These are phyloP conservation scores for Phytophthora hibernalis DNA, from an alignment of 352 stramenopile species.

Conservation along the genomic window DNA sequence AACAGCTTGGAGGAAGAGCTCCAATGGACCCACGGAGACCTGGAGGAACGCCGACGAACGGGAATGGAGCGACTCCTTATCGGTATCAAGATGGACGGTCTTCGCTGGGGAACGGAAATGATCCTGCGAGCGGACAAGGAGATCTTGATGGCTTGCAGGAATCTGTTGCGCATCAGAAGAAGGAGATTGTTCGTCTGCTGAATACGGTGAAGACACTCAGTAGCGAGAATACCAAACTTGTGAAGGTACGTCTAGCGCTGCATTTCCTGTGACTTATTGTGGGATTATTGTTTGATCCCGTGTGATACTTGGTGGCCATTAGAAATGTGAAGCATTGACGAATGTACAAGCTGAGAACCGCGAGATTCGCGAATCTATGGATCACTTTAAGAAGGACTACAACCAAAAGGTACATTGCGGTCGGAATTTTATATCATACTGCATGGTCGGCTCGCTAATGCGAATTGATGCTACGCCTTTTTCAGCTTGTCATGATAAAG, in stretches of 20 bases:
- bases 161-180: slow-evolving; percentile 74
- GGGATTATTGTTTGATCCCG: slow-evolving; percentile 1
- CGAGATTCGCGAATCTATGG: slow-evolving; percentile 83
- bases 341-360: slow-evolving; percentile 81
- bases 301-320: neutral
- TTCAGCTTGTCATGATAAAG: slow-evolving; percentile 89
- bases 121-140: slow-evolving; percentile 6
- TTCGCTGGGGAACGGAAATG: slow-evolving; percentile 3
- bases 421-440: neutral
- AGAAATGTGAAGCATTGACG: slow-evolving; percentile 83
- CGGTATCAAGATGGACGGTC: slow-evolving; percentile 21
- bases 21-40: slow-evolving; percentile 41
- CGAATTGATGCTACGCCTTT: neutral
- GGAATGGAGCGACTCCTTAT: slow-evolving; percentile 20
- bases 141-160: slow-evolving; percentile 63
- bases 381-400: slow-evolving; percentile 88
- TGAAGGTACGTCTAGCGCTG: slow-evolving; percentile 58
- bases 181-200: slow-evolving; percentile 81
- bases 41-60: slow-evolving; percentile 23
- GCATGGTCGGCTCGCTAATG: neutral
- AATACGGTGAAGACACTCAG: slow-evolving; percentile 89
- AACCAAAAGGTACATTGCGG: slow-evolving; percentile 77
- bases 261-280: no score
- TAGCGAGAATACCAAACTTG: slow-evolving; percentile 82
- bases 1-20: slow-evolving; percentile 65